Conservation (phyloP, 176 grass and related monocot species). For the Oryza australiensis region DNA sequence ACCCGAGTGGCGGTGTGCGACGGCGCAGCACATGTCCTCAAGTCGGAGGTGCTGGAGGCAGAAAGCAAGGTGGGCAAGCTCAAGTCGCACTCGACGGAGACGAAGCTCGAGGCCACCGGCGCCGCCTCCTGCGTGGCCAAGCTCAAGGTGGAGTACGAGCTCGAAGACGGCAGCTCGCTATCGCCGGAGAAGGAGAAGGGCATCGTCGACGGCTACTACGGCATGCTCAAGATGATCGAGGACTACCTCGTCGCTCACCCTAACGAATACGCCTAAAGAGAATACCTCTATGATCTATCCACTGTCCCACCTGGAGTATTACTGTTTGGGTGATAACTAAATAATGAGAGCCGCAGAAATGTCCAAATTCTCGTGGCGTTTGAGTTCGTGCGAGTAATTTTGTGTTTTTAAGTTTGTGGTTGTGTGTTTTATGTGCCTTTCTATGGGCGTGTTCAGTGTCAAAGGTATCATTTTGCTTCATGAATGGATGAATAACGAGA, state of each 20-base stretch:
- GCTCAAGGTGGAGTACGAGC: conserved; percentile 40
- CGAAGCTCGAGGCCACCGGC: conserved; percentile 29
- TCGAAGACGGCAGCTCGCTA: background rate
- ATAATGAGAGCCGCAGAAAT: background rate
- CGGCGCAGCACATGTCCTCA: background rate
- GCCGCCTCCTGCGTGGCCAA: conserved; percentile 22
- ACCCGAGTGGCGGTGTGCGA: background rate
- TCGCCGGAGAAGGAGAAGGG: conserved; percentile 20
- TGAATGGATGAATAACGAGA: background rate
- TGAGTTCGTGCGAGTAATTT: background rate
- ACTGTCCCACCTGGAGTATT: background rate
- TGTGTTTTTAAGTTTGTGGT: background rate
- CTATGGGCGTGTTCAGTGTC: background rate
- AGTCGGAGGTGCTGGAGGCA: conserved; percentile 22
- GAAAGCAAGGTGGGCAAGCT: conserved; percentile 4
- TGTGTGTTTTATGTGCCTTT: background rate
- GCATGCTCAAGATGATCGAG: conserved; percentile 30
- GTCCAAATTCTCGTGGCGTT: background rate
- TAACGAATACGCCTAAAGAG: background rate
- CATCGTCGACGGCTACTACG: background rate
- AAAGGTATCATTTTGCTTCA: background rate
- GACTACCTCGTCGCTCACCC: conserved; percentile 52
- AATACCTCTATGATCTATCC: too few species aligned
- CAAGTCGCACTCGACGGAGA: conserved; percentile 15
- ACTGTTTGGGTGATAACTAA: background rate